phyloP scores from a whole-genome alignment of 225 moss, liverwort and hornwort genomes.

The Lunularia cruciata region DNA sequence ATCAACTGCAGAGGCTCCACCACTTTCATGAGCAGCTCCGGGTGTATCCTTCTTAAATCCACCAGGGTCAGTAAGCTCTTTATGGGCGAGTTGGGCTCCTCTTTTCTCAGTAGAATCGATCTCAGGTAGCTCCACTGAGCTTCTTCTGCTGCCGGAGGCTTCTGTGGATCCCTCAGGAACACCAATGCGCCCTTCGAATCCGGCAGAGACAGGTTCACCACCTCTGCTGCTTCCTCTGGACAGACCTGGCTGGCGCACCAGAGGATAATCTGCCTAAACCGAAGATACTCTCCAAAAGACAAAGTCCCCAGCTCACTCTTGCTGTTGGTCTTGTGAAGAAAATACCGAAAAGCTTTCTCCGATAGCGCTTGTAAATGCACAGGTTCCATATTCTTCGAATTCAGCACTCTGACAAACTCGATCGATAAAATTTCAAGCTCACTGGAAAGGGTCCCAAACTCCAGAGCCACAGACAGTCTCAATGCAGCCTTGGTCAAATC shows the following conservation, averaged over 20 bases:
- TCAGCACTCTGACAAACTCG: constrained; percentile 33
- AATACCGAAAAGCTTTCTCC: constrained; percentile 41
- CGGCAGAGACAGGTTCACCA: constrained; percentile 32
- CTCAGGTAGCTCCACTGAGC: constrained; percentile 23
- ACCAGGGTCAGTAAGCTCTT: constrained; percentile 29
- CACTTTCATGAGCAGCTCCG: constrained; percentile 38
- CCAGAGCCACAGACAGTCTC: constrained; percentile 41
- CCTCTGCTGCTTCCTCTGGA: constrained; percentile 32
- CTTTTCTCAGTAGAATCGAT: constrained; percentile 25
- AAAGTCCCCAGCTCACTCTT: constrained; percentile 23
- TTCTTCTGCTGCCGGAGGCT: background rate
- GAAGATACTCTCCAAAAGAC: constrained; percentile 45
- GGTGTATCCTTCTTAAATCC: constrained; percentile 38
- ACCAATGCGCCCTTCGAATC: constrained; percentile 30
- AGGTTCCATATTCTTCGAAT: constrained; percentile 34
- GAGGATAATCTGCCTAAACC: constrained; percentile 37
- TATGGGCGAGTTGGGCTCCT: constrained; percentile 22
- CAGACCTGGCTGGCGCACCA: constrained; percentile 43
- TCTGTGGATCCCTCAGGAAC: constrained; percentile 10
- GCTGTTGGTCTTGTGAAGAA: constrained; percentile 32
- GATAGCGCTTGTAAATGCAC: constrained; percentile 36
- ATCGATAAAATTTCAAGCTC: constrained; percentile 21
- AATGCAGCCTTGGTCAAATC: constrained; percentile 38
- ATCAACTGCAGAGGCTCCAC: constrained; percentile 42
- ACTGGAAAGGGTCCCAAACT: constrained; percentile 30